phyloP scores from a whole-genome alignment of 2,329 filamentous ascomycete species.

The Diaporthe sp. region DNA sequence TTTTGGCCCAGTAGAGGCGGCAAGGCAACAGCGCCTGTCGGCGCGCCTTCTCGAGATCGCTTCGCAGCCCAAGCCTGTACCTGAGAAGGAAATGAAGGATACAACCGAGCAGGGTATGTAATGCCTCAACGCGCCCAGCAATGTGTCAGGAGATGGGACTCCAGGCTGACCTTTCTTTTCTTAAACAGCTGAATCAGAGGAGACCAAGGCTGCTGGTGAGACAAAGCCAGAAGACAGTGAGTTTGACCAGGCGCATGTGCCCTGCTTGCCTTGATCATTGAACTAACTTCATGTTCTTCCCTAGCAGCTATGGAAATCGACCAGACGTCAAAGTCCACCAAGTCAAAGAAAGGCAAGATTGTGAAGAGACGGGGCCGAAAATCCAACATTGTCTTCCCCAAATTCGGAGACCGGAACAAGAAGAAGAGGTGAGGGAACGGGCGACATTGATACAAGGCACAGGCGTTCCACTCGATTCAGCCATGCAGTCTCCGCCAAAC shows the following conservation, averaged over 20 bases:
- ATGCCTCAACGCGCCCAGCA: neutral
- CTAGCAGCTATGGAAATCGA: slow-evolving; percentile 71
- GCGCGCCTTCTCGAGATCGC: slow-evolving; percentile 88
- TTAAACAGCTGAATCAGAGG: slow-evolving; percentile 44
- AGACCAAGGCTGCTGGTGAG: slow-evolving; percentile 47
- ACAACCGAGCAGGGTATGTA: slow-evolving; percentile 62
- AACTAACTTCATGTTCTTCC: neutral
- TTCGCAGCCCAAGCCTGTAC: slow-evolving; percentile 78
- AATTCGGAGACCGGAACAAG: slow-evolving; percentile 65
- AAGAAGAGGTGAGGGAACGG: slow-evolving; percentile 55
- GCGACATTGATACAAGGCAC: slow-evolving; percentile 1
- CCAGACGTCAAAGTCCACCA: slow-evolving; percentile 53
- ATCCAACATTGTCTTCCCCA: slow-evolving; percentile 71
- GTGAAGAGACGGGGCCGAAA: slow-evolving; percentile 70
- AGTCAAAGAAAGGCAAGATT: slow-evolving; percentile 64
- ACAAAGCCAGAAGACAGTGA: slow-evolving; percentile 49
- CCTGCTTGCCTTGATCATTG: neutral
- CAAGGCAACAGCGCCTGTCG: slow-evolving; percentile 85
- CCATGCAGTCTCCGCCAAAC: neutral
- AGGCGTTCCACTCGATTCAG: neutral
- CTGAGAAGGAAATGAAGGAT: slow-evolving; percentile 55
- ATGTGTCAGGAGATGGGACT: neutral
- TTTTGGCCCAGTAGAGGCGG: slow-evolving; percentile 86
- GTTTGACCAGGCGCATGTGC: slow-evolving; percentile 31
- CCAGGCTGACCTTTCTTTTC: neutral